Evolutionary conservation across 345 rosid genomes (phyloP).

Genomic region (Moringa oleifera): DNA sequence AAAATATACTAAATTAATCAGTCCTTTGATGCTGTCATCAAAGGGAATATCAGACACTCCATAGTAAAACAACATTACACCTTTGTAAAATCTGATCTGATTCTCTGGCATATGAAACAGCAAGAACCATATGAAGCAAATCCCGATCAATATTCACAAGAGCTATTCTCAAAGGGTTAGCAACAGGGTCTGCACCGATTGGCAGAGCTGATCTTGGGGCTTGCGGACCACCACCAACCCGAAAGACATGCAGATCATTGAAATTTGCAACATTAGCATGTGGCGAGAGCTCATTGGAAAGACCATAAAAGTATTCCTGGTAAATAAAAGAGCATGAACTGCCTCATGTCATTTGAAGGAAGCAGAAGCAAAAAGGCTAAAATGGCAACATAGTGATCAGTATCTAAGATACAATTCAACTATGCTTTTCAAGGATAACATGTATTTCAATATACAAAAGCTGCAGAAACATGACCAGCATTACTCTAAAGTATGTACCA

Average conservation of each 20-base stretch:
- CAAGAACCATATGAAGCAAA: slow-evolving; percentile 71
- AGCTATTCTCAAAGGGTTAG: slow-evolving; percentile 58
- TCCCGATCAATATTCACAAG: slow-evolving; percentile 55
- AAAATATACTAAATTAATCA: neutral
- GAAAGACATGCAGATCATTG: slow-evolving; percentile 57
- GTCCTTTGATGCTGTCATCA: neutral
- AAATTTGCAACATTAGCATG: slow-evolving; percentile 62
- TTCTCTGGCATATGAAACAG: slow-evolving; percentile 79
- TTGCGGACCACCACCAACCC: slow-evolving; percentile 85
- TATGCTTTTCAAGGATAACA: too few relatives aligned
- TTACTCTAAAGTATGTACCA: too few relatives aligned
- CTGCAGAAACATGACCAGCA: too few relatives aligned
- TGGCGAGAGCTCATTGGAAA: slow-evolving; percentile 71
- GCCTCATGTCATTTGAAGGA: slow-evolving; percentile 3
- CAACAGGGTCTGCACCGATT: slow-evolving; percentile 62
- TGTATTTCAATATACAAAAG: too few relatives aligned
- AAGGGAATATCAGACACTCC: neutral
- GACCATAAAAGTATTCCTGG: slow-evolving; percentile 90
- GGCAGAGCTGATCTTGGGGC: slow-evolving; percentile 86
- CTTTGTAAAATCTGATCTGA: slow-evolving; percentile 70
- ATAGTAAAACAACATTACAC: slow-evolving; percentile 23
- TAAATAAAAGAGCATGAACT: slow-evolving; percentile 3
- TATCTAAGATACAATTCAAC: too few relatives aligned
- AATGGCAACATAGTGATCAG: neutral
- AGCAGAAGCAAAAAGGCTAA: neutral